Evolutionary conservation across 1,139 yeast genomes (phyloP), one percentile per base, ranked within the genome.

Genomic region (Pichia sp.): DNA sequence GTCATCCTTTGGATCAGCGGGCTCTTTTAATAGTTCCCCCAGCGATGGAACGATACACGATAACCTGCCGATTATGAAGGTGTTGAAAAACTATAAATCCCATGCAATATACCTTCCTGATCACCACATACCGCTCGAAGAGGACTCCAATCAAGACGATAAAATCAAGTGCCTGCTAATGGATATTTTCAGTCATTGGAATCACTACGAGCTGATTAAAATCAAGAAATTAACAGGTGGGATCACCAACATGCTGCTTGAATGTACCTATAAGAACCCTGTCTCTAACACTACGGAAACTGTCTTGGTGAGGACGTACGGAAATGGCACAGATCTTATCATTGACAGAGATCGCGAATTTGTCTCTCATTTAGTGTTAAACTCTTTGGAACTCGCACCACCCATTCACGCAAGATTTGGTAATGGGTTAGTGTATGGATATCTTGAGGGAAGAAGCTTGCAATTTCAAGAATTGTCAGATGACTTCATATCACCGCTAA

Each of bases 281-380:
- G n/a, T 14, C 6, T 25, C 37, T 9, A 31, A 25, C 16, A 27
- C 24, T 9, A n/a, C 13, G 6, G 67, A 66, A 39, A 60, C 60
- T 6, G 77, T 79, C 3, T 64, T 83, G 28, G 77, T 81, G 43
- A 63, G 94, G 40, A 79, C 83, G 0, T 83, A 82, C 48, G 94
- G 94, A 9, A 72, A 74, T 39, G 88, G 88, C 14, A 83, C 94
- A 0, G 72, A 70, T 41, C 62, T 78, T 27, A 80, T 83, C 39
- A 83, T 83, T 29, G 87, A 82, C 55, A 64, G 94, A 46, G 81
- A 79, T 49, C 63, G 88, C 23, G 94, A 83, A 54, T 79, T 77
- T 53, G 78, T 80, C 22, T 78, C 82, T 46, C 91, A 82, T 53
- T 57, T 77, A 38, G 72, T 76, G 33, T 64, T 83, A 35, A 69